Evolutionary conservation across 1,139 yeast species (phyloP).

Genomic region (Nakaseomyces kungkrabaensis): DNA sequence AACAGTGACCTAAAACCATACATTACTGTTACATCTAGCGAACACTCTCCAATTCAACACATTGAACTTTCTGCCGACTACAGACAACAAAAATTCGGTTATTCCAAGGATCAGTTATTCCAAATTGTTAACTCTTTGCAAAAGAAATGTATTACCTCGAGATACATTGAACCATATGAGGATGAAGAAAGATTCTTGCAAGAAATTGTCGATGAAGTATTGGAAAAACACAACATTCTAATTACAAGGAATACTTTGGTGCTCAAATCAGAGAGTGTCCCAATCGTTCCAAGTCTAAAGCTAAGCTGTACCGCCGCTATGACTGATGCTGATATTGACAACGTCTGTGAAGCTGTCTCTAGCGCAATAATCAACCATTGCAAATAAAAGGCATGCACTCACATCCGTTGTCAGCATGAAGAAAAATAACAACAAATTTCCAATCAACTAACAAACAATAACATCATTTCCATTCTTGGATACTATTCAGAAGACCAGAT

Average conservation of each 20-base stretch:
- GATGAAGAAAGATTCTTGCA: slow-evolving; percentile 56
- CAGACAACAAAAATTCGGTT: slow-evolving; percentile 22
- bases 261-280: slow-evolving; percentile 65
- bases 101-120: slow-evolving; percentile 23
- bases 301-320: slow-evolving; percentile 50
- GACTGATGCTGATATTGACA: slow-evolving; percentile 40
- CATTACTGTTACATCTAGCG: slow-evolving; percentile 47
- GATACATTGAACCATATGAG: slow-evolving; percentile 38
- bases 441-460: too few relatives aligned
- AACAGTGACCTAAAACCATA: slow-evolving; percentile 27
- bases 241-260: slow-evolving; percentile 63
- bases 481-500: not conserved
- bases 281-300: slow-evolving; percentile 65
- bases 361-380: not conserved
- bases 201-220: slow-evolving; percentile 46
- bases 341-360: slow-evolving; percentile 10
- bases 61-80: slow-evolving; percentile 40
- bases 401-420: not conserved
- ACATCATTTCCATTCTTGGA: not conserved
- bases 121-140: slow-evolving; percentile 22
- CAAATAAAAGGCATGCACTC: not conserved
- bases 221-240: slow-evolving; percentile 44
- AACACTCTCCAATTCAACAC: slow-evolving; percentile 59
- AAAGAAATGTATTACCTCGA: slow-evolving; percentile 27
- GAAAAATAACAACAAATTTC: not conserved